Conservation (phyloP, 2,329 filamentous ascomycete species). For the Xylaria sp. region DNA sequence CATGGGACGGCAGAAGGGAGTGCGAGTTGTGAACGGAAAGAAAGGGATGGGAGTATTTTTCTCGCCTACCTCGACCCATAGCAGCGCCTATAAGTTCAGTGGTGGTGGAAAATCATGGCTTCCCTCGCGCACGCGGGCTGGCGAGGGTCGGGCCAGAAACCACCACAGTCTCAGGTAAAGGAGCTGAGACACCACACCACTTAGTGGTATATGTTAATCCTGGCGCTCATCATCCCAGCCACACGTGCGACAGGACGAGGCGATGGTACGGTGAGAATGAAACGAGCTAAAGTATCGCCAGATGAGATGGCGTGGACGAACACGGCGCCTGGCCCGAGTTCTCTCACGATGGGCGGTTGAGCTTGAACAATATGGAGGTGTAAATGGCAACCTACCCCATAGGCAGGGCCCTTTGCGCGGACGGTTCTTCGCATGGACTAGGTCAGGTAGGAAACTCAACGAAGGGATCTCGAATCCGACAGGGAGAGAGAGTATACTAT, state of each 20-base stretch:
- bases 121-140: constrained; percentile 1
- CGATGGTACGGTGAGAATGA: constrained; percentile 16
- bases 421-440: not conserved
- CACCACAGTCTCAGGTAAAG: constrained; percentile 29
- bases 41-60: not conserved
- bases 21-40: not conserved
- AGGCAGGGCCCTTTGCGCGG: not conserved
- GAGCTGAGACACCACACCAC: constrained; percentile 15
- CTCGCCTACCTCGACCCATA: not conserved
- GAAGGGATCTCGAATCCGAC: constrained; percentile 6
- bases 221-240: constrained; percentile 24
- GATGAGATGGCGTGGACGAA: not conserved
- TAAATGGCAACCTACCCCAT: not conserved
- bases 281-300: constrained; percentile 25
- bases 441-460: not conserved
- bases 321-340: constrained; percentile 5
- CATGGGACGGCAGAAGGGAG: not conserved
- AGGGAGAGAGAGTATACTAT: not conserved
- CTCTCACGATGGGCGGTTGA: not conserved
- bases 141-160: constrained; percentile 25
- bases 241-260: constrained; percentile 11
- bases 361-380: not conserved
- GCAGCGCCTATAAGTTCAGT: not conserved
- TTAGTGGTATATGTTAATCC: constrained; percentile 18
- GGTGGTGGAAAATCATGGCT: not conserved